These are phyloP conservation scores for Verticillium tricorpus DNA, from an alignment of 2,329 filamentous ascomycete genomes.

Conservation along the genomic window DNA sequence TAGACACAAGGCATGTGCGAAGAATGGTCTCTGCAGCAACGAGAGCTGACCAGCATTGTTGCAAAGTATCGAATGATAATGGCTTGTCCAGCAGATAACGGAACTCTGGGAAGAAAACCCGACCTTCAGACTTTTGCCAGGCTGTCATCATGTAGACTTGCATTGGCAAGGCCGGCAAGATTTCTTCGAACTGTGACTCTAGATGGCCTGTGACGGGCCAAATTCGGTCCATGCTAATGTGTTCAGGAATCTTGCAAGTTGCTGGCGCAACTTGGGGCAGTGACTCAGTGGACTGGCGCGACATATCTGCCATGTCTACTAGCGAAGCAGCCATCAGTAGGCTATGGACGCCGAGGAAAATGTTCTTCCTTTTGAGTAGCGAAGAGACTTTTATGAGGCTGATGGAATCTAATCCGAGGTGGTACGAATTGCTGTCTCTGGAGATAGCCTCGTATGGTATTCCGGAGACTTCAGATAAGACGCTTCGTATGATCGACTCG, in stretches of 20 bases:
- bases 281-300: background rate
- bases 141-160: slow-evolving; percentile 76
- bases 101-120: slow-evolving; percentile 72
- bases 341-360: slow-evolving; percentile 65
- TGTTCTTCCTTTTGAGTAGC: slow-evolving; percentile 58
- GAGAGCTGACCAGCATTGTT: slow-evolving; percentile 58
- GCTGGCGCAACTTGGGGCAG: too few species aligned
- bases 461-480: slow-evolving; percentile 56
- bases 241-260: slow-evolving; percentile 18
- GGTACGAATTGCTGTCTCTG: slow-evolving; percentile 65
- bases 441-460: slow-evolving; percentile 54
- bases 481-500: slow-evolving; percentile 36
- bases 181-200: slow-evolving; percentile 40
- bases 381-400: slow-evolving; percentile 80
- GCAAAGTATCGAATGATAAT: slow-evolving; percentile 35
- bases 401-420: slow-evolving; percentile 87
- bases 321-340: slow-evolving; percentile 66
- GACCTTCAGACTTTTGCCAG: slow-evolving; percentile 65
- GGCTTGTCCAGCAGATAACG: slow-evolving; percentile 46
- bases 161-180: slow-evolving; percentile 69
- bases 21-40: slow-evolving; percentile 57
- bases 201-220: slow-evolving; percentile 35
- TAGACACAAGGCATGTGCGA: slow-evolving; percentile 61
- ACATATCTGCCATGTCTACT: slow-evolving; percentile 50
- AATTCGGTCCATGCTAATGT: slow-evolving; percentile 32